Evolutionary conservation across 176 grass and related monocot species (phyloP).

Genomic region (Miscanthus lutarioriparius): DNA sequence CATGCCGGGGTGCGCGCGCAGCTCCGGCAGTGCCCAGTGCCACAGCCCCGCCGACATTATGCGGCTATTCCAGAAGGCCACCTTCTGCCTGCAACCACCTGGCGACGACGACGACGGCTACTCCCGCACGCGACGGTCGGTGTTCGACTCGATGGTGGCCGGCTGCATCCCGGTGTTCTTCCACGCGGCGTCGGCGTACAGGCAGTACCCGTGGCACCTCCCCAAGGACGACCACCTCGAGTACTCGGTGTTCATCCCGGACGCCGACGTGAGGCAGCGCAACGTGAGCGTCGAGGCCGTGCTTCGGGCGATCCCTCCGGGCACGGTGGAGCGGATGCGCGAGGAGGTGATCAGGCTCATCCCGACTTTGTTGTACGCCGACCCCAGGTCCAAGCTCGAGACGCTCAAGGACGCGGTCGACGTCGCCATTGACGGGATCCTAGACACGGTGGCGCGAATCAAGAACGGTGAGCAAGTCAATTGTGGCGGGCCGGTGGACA

Average conservation of each 20-base stretch:
- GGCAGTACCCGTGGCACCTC: conserved; percentile 52
- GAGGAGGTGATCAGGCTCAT: no score
- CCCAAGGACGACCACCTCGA: no score
- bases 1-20: no score
- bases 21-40: no score
- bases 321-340: no score
- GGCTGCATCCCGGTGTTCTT: conserved; percentile 65
- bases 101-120: no score
- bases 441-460: conserved; percentile 7
- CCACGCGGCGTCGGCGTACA: conserved; percentile 41
- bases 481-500: no score
- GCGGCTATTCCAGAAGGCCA: conserved; percentile 42
- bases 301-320: no score
- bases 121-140: conserved; percentile 47
- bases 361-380: conserved; percentile 28
- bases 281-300: no score
- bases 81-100: conserved; percentile 56
- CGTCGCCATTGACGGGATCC: conserved; percentile 43
- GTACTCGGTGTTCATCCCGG: no score
- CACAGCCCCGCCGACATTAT: conserved; percentile 37
- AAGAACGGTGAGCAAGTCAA: neutral
- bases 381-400: conserved; percentile 39
- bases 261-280: no score
- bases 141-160: conserved; percentile 55
- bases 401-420: conserved; percentile 52